These are phyloP conservation scores for Rasamsonia emersonii DNA, from an alignment of 2,329 filamentous ascomycete species.

Conservation along the genomic window DNA sequence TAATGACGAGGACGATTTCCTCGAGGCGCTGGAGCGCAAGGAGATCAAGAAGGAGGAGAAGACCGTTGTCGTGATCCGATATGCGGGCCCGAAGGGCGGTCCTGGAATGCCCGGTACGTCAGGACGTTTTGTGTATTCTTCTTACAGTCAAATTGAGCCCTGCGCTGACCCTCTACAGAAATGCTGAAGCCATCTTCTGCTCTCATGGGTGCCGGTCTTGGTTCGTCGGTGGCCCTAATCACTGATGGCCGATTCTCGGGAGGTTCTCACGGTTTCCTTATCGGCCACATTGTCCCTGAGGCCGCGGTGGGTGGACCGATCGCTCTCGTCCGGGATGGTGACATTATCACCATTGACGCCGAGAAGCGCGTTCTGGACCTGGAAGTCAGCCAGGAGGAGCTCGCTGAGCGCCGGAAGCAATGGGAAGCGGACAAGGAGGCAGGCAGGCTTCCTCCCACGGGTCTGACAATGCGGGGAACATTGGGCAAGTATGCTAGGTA, in stretches of 20 bases:
- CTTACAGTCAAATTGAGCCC: background rate
- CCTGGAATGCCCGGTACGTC: constrained; percentile 54
- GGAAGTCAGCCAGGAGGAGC: constrained; percentile 57
- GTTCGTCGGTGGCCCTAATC: constrained; percentile 61
- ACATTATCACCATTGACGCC: constrained; percentile 73
- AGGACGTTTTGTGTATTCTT: too few relatives aligned
- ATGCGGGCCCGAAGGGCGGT: constrained; percentile 64
- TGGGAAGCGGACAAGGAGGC: constrained; percentile 47
- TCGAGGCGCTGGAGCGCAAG: constrained; percentile 56
- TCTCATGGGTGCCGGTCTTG: constrained; percentile 65
- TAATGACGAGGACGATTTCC: constrained; percentile 61
- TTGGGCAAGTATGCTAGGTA: constrained; percentile 59
- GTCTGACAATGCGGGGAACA: constrained; percentile 54
- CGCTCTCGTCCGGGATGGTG: constrained; percentile 70
- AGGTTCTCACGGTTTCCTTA: constrained; percentile 77
- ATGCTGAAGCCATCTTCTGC: constrained; percentile 65
- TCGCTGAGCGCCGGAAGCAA: constrained; percentile 47
- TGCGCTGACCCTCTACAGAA: constrained; percentile 46
- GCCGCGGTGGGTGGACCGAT: constrained; percentile 80
- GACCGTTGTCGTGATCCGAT: constrained; percentile 67
- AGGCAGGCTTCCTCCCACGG: constrained; percentile 40
- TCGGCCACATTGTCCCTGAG: constrained; percentile 81
- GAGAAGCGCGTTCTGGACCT: constrained; percentile 61
- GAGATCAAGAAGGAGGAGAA: constrained; percentile 69
- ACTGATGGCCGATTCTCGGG: constrained; percentile 58